Percentiles rank a stretch among this genome's conserved stretches.
These are phyloP conservation scores for Acer saccharum DNA, from an alignment of 345 rosid species.

Conservation along the genomic window DNA sequence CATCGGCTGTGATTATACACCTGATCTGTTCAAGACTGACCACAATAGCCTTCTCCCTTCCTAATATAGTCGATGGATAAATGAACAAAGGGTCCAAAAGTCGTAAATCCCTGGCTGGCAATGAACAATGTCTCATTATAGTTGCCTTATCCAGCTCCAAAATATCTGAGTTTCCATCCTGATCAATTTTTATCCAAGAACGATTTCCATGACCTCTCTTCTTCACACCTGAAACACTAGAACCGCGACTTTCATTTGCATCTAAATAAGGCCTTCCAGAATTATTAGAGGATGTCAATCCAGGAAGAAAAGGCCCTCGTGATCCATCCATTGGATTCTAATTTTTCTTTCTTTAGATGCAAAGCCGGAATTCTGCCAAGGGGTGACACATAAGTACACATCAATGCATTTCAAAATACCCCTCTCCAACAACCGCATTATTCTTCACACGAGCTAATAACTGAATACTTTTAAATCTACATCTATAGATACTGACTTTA, in stretches of 20 bases:
- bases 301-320: constrained; percentile 37
- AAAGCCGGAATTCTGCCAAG: constrained; percentile 23
- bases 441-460: constrained; percentile 14
- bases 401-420: constrained; percentile 10
- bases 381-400: constrained; percentile 28
- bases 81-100: constrained; percentile 96
- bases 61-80: constrained; percentile 84
- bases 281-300: constrained; percentile 35
- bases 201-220: constrained; percentile 91
- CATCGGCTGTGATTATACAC: constrained; percentile 92
- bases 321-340: constrained; percentile 54
- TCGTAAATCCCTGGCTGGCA: constrained; percentile 90
- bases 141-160: constrained; percentile 83
- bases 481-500: background rate
- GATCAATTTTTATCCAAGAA: constrained; percentile 90
- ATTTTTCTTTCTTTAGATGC: constrained; percentile 22
- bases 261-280: constrained; percentile 43
- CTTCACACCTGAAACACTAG: constrained; percentile 54
- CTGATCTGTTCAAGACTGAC: constrained; percentile 92
- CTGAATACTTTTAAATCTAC: constrained; percentile 11
- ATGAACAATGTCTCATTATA: constrained; percentile 91
- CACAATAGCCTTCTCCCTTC: constrained; percentile 94
- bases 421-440: constrained; percentile 18
- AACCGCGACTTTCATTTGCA: constrained; percentile 43
- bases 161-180: constrained; percentile 60